Percentiles rank a stretch among this genome's conserved stretches.
These are phyloP conservation scores for Emmonsiellopsis sp. DNA, from an alignment of 2,329 filamentous ascomycete species.

Conservation along the genomic window DNA sequence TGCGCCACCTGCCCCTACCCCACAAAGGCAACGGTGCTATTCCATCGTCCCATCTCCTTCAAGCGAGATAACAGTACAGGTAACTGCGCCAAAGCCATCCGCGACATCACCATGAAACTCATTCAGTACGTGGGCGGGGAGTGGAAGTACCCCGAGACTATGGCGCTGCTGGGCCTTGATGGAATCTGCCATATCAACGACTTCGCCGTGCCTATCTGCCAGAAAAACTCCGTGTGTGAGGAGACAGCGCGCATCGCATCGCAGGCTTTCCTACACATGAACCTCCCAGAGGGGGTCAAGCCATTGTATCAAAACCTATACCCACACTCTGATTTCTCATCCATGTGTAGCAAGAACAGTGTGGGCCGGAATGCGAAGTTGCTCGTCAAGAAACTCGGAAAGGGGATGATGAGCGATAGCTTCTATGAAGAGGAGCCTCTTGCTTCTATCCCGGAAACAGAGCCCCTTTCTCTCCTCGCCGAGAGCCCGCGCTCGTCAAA, in stretches of 20 bases:
- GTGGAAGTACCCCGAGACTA: conserved; percentile 14
- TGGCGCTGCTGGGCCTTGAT: conserved; percentile 10
- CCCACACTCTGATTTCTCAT: conserved; percentile 5
- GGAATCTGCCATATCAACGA: conserved; percentile 14
- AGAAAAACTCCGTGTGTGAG: conserved; percentile 12
- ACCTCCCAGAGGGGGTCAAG: conserved; percentile 3
- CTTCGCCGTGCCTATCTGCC: conserved; percentile 16
- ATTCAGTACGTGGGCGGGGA: conserved; percentile 12
- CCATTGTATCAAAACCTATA: conserved; percentile 8
- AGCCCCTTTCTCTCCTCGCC: too few relatives aligned
- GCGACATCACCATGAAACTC: conserved; percentile 11
- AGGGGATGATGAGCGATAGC: too few relatives aligned
- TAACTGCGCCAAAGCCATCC: conserved; percentile 1
- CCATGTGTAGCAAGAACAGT: conserved; percentile 5
- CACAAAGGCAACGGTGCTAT: conserved; percentile 10
- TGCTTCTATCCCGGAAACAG: too few relatives aligned
- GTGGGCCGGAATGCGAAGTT: conserved; percentile 6
- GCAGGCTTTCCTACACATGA: conserved; percentile 10
- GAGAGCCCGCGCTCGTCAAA: too few relatives aligned
- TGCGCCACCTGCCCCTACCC: conserved; percentile 15
- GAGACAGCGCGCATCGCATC: conserved; percentile 13
- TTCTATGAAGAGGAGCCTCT: too few relatives aligned
- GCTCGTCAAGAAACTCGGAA: conserved; percentile 8
- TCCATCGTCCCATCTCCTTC: conserved; percentile 16
- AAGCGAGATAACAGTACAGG: conserved; percentile 6